A percentile compares a stretch with the other conserved stretches of the same genome.
Evolutionary conservation across 2,329 filamentous ascomycete species (phyloP).

Genomic region (Trichoderma sp.): DNA sequence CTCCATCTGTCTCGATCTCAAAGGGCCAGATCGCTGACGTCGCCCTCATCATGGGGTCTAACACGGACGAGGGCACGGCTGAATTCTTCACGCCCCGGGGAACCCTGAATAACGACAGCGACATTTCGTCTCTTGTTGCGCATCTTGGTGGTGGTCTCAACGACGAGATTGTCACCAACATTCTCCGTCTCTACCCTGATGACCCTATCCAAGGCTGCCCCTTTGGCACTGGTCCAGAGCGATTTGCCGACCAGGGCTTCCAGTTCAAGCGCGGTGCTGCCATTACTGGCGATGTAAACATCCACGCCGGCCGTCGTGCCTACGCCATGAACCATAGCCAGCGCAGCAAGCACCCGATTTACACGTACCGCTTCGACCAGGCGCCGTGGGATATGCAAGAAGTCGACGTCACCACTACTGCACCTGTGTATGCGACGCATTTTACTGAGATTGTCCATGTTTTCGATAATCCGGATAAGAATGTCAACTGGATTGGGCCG

Average conservation of each 20-base stretch:
- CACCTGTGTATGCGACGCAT: constrained; percentile 3
- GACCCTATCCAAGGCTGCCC: constrained; percentile 6
- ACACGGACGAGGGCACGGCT: constrained; percentile 12
- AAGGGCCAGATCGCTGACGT: constrained; percentile 3
- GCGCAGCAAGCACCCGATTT: background rate
- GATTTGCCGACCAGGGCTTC: constrained; percentile 3
- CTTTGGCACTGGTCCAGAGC: background rate
- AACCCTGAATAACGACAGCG: constrained; percentile 1
- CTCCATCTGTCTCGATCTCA: background rate
- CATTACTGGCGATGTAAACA: constrained; percentile 1
- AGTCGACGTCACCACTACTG: constrained; percentile 1
- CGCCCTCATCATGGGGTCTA: constrained; percentile 8
- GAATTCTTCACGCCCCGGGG: constrained; percentile 5
- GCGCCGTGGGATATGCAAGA: constrained; percentile 6
- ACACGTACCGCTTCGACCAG: constrained; percentile 6
- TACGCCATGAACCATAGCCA: background rate
- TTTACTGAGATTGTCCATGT: constrained; percentile 8
- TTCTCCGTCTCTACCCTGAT: constrained; percentile 14
- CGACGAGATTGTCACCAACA: background rate
- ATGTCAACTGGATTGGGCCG: constrained; percentile 11
- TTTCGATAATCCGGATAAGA: constrained; percentile 14
- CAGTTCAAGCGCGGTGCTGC: constrained; percentile 10
- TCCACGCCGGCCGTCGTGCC: constrained; percentile 6
- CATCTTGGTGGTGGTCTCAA: background rate
- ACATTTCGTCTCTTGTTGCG: constrained; percentile 2